Conservation (phyloP, 148 eudicot species). For the Silene latifolia region DNA sequence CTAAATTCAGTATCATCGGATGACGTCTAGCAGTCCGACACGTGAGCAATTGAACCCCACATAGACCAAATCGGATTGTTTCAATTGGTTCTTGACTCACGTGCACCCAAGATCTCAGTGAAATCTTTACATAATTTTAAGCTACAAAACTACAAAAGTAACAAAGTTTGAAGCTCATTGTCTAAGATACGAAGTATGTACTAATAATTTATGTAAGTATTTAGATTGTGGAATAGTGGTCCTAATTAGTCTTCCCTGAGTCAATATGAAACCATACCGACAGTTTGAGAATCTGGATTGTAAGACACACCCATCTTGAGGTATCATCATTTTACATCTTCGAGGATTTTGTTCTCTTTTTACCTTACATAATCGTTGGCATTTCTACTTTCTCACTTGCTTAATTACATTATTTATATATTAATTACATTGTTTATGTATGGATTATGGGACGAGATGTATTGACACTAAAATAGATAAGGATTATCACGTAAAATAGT, state of each 20-base stretch:
- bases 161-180: too few species aligned
- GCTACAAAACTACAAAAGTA: too few species aligned
- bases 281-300: neutral
- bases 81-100: neutral
- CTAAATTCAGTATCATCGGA: too few species aligned
- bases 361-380: conserved; percentile 21
- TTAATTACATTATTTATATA: neutral
- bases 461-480: too few species aligned
- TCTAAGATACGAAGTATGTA: too few species aligned
- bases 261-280: conserved; percentile 19
- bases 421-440: neutral
- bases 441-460: too few species aligned
- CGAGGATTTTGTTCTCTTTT: conserved; percentile 21
- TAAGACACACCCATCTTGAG: conserved; percentile 12
- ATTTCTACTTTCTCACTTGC: conserved; percentile 17
- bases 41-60: too few species aligned
- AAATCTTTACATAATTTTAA: neutral
- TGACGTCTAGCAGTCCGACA: too few species aligned
- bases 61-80: neutral
- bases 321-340: conserved; percentile 17
- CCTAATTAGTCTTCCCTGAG: neutral
- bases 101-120: conserved; percentile 12
- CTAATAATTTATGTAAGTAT: neutral
- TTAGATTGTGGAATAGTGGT: conserved; percentile 15
- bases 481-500: too few species aligned